Percentiles rank a stretch among this genome's conserved stretches.
phyloP scores from a whole-genome alignment of 2,329 filamentous ascomycete genomes.

The Diaporthe nobilis region DNA sequence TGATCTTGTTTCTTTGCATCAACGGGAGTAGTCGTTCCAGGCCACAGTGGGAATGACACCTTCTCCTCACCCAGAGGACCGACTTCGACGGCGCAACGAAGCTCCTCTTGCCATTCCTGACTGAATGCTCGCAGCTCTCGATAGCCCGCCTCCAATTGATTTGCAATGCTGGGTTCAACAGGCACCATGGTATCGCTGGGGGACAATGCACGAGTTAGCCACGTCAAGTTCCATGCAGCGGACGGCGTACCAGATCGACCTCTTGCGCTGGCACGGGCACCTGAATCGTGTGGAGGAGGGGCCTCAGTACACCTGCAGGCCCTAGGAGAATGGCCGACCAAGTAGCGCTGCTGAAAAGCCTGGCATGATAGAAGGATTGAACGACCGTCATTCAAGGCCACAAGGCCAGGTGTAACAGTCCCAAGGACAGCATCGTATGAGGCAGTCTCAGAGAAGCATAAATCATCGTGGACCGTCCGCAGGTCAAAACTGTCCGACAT shows the following conservation, averaged over 20 bases:
- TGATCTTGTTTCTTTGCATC: background rate
- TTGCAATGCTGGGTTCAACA: slow-evolving; percentile 86
- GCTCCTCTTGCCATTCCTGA: slow-evolving; percentile 91
- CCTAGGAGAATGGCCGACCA: background rate
- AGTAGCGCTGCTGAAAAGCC: background rate
- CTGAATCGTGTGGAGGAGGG: background rate
- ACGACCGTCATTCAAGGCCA: background rate
- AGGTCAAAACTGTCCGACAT: background rate
- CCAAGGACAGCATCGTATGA: background rate
- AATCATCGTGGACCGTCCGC: background rate
- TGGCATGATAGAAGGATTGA: background rate
- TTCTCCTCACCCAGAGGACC: slow-evolving; percentile 93
- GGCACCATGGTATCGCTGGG: slow-evolving; percentile 87
- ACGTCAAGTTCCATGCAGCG: background rate
- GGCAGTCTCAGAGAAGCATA: background rate
- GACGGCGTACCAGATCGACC: background rate
- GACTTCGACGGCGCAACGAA: slow-evolving; percentile 90
- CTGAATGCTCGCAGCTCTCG: slow-evolving; percentile 89
- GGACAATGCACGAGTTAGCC: slow-evolving; percentile 19
- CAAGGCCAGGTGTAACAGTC: background rate
- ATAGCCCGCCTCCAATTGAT: slow-evolving; percentile 93
- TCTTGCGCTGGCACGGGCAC: background rate
- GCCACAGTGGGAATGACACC: slow-evolving; percentile 87
- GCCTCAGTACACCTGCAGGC: background rate
- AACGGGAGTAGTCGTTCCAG: slow-evolving; percentile 61